Evolutionary conservation across 768 basidiomycete genomes (phyloP).

Genomic region (Cyclocybe cylindracea): DNA sequence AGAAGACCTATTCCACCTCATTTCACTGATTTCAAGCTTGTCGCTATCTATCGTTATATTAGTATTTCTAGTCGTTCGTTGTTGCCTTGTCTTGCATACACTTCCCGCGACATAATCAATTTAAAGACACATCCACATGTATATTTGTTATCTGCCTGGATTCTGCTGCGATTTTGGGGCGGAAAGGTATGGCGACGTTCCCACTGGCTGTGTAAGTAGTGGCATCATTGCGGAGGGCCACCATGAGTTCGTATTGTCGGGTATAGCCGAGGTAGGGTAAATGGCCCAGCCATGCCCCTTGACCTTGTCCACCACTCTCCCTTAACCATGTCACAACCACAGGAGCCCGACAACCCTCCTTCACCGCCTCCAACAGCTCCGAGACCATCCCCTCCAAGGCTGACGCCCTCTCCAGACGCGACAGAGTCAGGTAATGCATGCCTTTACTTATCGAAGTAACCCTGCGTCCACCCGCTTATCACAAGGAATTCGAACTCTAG

Average conservation of each 20-base stretch:
- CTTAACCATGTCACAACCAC: slow-evolving; percentile 26
- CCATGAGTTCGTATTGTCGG: slow-evolving; percentile 24
- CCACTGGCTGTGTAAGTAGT: too few species aligned
- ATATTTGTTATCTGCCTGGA: too few species aligned
- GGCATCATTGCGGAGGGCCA: not conserved
- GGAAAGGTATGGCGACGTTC: not conserved
- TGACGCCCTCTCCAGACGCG: slow-evolving; percentile 48
- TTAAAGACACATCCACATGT: too few species aligned
- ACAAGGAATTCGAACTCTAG: slow-evolving; percentile 22
- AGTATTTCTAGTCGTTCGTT: too few species aligned
- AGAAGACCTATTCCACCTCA: too few species aligned
- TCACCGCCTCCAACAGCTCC: slow-evolving; percentile 8
- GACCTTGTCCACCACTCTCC: slow-evolving; percentile 18
- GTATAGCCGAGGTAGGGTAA: slow-evolving; percentile 37
- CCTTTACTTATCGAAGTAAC: slow-evolving; percentile 17
- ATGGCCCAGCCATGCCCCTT: slow-evolving; percentile 21
- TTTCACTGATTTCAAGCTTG: too few species aligned
- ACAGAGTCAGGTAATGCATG: slow-evolving; percentile 41
- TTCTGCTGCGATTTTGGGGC: not conserved
- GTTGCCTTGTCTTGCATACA: too few species aligned
- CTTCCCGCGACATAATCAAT: too few species aligned
- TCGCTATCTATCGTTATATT: too few species aligned
- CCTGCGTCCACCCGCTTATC: slow-evolving; percentile 13
- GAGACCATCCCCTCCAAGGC: slow-evolving; percentile 29
- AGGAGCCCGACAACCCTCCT: slow-evolving; percentile 13